A percentile compares a stretch with the other conserved stretches of the same genome.
These are phyloP conservation scores for Plasmopara viticola DNA, from an alignment of 352 stramenopile genomes.

Conservation along the genomic window DNA sequence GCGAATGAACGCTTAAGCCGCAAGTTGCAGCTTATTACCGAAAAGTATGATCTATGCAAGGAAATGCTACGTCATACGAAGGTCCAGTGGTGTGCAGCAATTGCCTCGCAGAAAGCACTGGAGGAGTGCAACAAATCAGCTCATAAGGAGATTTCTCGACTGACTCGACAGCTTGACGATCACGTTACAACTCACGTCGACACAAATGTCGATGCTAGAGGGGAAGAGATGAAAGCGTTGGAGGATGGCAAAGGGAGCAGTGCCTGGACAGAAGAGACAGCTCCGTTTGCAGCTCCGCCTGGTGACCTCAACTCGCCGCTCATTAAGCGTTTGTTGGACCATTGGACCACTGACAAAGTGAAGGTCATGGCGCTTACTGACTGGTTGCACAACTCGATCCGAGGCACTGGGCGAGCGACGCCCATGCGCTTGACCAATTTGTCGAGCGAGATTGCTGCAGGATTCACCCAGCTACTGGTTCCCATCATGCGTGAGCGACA, in stretches of 20 bases:
- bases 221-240: conserved; percentile 17
- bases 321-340: conserved; percentile 53
- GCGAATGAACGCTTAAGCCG: conserved; percentile 26
- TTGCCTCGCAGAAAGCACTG: conserved; percentile 56
- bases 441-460: conserved; percentile 46
- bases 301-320: conserved; percentile 61
- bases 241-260: conserved; percentile 21
- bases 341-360: conserved; percentile 63
- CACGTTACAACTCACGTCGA: conserved; percentile 29
- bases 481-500: conserved; percentile 61
- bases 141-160: conserved; percentile 40
- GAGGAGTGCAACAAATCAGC: conserved; percentile 49
- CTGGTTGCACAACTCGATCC: conserved; percentile 59
- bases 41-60: conserved; percentile 41
- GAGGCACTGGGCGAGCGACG: conserved; percentile 35
- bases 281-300: conserved; percentile 46
- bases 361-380: conserved; percentile 50
- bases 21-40: conserved; percentile 35
- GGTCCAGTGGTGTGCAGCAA: conserved; percentile 52
- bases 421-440: conserved; percentile 40
- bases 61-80: conserved; percentile 61
- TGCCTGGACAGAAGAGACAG: conserved; percentile 49
- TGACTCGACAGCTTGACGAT: conserved; percentile 44
- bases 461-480: conserved; percentile 61
- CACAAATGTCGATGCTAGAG: conserved; percentile 11